Base-by-base conservation (phyloP, 108 stramenopile species). In the Skeletonema potamos region DNA sequence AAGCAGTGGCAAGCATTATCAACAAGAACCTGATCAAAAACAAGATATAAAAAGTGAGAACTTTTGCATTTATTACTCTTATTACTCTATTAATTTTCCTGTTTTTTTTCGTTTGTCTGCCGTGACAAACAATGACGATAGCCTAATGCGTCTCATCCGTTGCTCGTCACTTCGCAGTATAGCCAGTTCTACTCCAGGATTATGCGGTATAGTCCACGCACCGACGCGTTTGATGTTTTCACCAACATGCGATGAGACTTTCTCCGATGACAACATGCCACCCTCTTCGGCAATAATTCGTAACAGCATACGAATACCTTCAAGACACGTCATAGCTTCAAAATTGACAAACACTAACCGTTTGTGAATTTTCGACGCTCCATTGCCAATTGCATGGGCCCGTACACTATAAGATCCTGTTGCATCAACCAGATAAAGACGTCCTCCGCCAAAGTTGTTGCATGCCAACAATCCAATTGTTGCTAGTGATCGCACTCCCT, bases 341-440 rank as follows among this genome's bases (percentile, higher is more conserved):
- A 81, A 81, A 74, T 74, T 51, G 0, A 81, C 69, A 55, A 56
- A 70, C 20, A 55, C 68, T 68, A 81, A 69, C 6, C 59, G 62
- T 46, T 58, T 27, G 51, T 81, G 62, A 27, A 74, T 34, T 37
- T 39, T 74, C 70, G 28, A 84, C 54, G 54, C 82, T 6, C 87
- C 89, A 27, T 44, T 44, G 26, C 91, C 91, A 34, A 92, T 61
- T 18, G 88, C 88, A 70, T 86, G 80, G 17, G 87, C 88, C 30
- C 87, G 77, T 9, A 89, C 82, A 2, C 71, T 79, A 77, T 92
- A 79, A 0, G 85, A 62, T 13, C 91, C 91, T n/a, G 86, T 89
- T 6, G 82, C 62, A 78, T 92, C 91, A 3, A 92, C 79, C 34
- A 89, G 67, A 76, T 78, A 84, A 9, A 91, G 61, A 32, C 39